phyloP scores from a whole-genome alignment of 306 rosid species.

The Coriaria nepalensis region DNA sequence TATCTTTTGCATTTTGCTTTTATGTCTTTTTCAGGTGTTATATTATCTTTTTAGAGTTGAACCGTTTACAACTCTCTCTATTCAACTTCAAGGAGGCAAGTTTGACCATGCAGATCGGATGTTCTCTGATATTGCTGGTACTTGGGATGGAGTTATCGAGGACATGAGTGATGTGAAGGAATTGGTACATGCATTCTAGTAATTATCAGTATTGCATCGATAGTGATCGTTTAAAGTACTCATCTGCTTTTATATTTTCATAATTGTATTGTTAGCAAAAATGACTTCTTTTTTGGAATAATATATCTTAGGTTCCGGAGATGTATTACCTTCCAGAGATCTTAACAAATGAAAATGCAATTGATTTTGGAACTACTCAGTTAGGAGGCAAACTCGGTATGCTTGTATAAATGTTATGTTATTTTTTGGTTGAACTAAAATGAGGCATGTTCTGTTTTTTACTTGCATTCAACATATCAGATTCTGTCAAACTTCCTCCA shows the following conservation, averaged over 20 bases:
- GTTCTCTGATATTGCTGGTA: conserved; percentile 82
- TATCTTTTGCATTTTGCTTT: conserved; percentile 1
- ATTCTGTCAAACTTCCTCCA: conserved; percentile 72
- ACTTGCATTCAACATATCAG: conserved; percentile 28
- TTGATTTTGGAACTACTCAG: conserved; percentile 95
- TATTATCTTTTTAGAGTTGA: conserved; percentile 92
- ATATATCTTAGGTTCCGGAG: conserved; percentile 73
- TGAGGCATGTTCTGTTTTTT: conserved; percentile 12
- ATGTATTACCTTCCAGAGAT: conserved; percentile 91
- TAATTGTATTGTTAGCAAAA: background rate
- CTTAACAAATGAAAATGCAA: conserved; percentile 79
- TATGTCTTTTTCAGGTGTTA: conserved; percentile 58
- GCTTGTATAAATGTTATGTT: conserved; percentile 21
- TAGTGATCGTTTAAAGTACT: conserved; percentile 15
- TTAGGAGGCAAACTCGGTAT: conserved; percentile 83
- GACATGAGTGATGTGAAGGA: conserved; percentile 99
- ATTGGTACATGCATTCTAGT: conserved; percentile 46
- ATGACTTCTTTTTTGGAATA: background rate
- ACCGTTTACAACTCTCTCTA: conserved; percentile 90
- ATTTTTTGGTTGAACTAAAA: background rate
- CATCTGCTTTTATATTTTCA: conserved; percentile 8
- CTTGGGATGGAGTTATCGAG: conserved; percentile 94
- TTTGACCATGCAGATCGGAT: conserved; percentile 98
- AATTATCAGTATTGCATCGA: conserved; percentile 6
- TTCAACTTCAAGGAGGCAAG: conserved; percentile 94